Conservation (phyloP, 73 alveolate genomes). For the Diophrys sp. region DNA sequence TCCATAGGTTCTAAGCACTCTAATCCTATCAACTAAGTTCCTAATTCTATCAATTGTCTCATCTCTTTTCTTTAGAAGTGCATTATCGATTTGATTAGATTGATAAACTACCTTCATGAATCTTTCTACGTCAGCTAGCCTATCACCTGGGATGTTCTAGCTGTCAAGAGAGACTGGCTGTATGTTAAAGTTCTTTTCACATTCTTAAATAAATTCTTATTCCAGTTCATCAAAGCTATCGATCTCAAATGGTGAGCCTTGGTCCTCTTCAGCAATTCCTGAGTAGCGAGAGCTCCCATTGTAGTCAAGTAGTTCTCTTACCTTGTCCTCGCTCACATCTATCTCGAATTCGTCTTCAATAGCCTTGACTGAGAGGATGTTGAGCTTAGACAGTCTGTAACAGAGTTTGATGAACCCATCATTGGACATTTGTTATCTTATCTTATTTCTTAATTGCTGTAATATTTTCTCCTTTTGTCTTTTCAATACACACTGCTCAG, state of each 20-base stretch:
- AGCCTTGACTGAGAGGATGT: background rate
- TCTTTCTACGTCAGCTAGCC: conserved; percentile 17
- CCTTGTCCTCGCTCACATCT: background rate
- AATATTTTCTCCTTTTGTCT: background rate
- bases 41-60: conserved; percentile 13
- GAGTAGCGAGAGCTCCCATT: too few relatives aligned
- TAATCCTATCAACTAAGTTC: conserved; percentile 6
- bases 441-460: background rate
- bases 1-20: conserved; percentile 19
- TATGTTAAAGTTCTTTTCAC: background rate
- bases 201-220: background rate
- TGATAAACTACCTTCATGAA: conserved; percentile 19
- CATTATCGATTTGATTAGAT: conserved; percentile 6
- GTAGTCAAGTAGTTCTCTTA: background rate
- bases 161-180: background rate
- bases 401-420: background rate
- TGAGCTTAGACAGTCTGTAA: background rate
- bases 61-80: conserved; percentile 29
- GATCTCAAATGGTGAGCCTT: background rate
- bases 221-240: background rate
- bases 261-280: background rate
- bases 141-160: background rate
- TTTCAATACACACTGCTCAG: background rate
- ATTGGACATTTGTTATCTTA: background rate
- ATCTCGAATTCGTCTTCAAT: background rate